Conservation (phyloP, 257 asterid species). For the Rhazya stricta region DNA sequence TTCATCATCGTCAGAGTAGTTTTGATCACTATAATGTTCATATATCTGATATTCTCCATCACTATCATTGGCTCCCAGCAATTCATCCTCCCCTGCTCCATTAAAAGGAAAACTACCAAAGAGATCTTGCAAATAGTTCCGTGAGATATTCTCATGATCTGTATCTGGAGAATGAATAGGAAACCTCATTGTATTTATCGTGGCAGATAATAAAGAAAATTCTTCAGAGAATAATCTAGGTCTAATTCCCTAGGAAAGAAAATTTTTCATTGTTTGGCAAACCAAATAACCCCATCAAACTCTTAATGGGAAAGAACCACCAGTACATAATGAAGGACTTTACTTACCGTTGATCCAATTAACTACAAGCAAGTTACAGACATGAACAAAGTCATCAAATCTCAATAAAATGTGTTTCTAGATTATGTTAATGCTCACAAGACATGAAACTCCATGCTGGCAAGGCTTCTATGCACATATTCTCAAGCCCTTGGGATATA, state of each 20-base stretch:
- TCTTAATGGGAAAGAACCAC: background rate
- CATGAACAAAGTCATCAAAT: background rate
- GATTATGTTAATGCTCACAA: background rate
- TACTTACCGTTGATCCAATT: background rate
- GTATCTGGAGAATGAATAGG: slow-evolving; percentile 49
- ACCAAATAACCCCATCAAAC: background rate
- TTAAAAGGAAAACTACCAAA: slow-evolving; percentile 71
- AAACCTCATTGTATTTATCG: slow-evolving; percentile 7
- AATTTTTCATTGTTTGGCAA: background rate
- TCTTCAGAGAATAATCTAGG: background rate
- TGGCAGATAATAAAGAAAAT: background rate
- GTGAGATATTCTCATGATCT: slow-evolving; percentile 58
- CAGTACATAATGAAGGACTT: background rate
- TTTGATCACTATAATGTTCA: slow-evolving; percentile 57
- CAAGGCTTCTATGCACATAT: background rate
- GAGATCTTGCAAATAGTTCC: slow-evolving; percentile 74
- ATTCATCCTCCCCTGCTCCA: slow-evolving; percentile 33
- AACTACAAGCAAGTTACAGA: background rate
- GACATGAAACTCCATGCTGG: background rate
- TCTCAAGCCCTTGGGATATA: too few species aligned
- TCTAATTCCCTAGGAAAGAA: background rate
- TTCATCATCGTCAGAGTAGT: slow-evolving; percentile 57
- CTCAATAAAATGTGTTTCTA: background rate
- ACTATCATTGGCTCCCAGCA: slow-evolving; percentile 33
- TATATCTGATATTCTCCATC: slow-evolving; percentile 69